A percentile compares a stretch with the other conserved stretches of the same genome.
These are phyloP conservation scores for Comarum palustre DNA, from an alignment of 306 rosid genomes.

Conservation along the genomic window DNA sequence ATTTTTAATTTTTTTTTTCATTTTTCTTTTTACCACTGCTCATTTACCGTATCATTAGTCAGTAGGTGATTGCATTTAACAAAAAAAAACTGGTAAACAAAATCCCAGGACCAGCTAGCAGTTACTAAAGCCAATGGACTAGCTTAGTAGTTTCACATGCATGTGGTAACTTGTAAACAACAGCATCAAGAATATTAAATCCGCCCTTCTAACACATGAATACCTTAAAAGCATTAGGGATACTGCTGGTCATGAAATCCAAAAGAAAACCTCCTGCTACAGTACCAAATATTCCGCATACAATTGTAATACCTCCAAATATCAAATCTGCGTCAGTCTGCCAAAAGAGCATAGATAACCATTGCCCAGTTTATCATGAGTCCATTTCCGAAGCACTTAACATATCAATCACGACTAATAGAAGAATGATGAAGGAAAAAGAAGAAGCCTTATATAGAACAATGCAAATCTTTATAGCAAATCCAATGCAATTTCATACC, in stretches of 20 bases:
- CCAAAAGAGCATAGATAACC: constrained; percentile 25
- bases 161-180: not conserved
- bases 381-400: constrained; percentile 10
- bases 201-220: constrained; percentile 9
- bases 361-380: constrained; percentile 13
- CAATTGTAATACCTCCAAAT: constrained; percentile 77
- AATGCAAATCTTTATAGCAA: constrained; percentile 21
- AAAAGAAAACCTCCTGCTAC: constrained; percentile 66
- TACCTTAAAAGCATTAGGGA: constrained; percentile 88
- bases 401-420: constrained; percentile 6
- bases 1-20: not conserved
- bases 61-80: not conserved
- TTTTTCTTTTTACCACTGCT: not conserved
- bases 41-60: not conserved
- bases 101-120: not conserved
- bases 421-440: constrained; percentile 10
- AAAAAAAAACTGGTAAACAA: not conserved
- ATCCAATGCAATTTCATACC: constrained; percentile 42
- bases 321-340: constrained; percentile 75
- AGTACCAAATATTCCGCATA: constrained; percentile 74
- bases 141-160: constrained; percentile 1
- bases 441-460: not conserved
- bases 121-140: not conserved
- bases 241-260: constrained; percentile 54
- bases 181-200: constrained; percentile 13